Conservation (phyloP, 352 stramenopile genomes). For the Globisporangium barbulae region DNA sequence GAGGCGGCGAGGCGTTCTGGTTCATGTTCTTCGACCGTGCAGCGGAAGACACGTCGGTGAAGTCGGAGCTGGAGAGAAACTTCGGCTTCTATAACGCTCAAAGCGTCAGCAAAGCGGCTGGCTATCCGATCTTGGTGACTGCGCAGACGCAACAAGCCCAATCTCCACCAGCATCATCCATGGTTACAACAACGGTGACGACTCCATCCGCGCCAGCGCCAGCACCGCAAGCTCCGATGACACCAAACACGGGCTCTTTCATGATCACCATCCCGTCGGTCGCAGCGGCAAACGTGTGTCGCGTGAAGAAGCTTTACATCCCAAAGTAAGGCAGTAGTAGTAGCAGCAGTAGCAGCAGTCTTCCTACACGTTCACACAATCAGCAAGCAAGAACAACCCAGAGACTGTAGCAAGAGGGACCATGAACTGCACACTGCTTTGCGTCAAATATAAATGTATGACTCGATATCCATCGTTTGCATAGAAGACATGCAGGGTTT, state of each 20-base stretch:
- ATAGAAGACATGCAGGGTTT: neutral
- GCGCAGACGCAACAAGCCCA: constrained; percentile 3
- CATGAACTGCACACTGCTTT: neutral
- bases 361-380: neutral
- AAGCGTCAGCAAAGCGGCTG: constrained; percentile 3
- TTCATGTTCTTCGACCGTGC: constrained; percentile 79
- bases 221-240: constrained; percentile 14
- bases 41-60: constrained; percentile 46
- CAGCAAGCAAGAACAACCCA: neutral
- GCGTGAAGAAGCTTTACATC: constrained; percentile 33
- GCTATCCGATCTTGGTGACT: neutral
- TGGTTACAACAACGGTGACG: constrained; percentile 7
- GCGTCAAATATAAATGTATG: constrained; percentile 14
- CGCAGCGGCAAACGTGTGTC: constrained; percentile 23
- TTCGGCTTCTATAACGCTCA: constrained; percentile 64
- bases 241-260: neutral
- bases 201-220: constrained; percentile 4
- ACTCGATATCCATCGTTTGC: constrained; percentile 6
- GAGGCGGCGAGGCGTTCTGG: constrained; percentile 65
- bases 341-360: neutral
- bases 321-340: constrained; percentile 7
- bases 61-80: constrained; percentile 53
- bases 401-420: neutral
- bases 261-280: constrained; percentile 9
- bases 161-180: neutral